Evolutionary conservation across 169 alveolate genomes (phyloP).

Genomic region (Plasmodium coatneyi): DNA sequence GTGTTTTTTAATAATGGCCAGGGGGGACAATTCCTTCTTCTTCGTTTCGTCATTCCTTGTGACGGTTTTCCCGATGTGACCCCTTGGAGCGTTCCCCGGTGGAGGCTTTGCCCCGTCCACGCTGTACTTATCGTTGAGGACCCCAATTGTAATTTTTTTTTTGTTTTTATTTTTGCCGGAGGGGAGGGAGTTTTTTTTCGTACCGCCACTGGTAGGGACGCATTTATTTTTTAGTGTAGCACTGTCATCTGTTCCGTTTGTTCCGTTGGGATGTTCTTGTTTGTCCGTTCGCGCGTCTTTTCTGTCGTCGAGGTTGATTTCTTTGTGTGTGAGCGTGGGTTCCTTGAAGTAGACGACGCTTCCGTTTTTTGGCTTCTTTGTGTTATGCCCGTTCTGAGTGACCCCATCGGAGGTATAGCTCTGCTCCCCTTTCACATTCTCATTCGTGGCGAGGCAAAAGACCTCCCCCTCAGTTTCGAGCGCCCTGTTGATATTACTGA

Average conservation of each 20-base stretch:
- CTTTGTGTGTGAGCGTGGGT: neutral
- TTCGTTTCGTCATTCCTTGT: conserved; percentile 1
- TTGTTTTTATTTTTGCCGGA: neutral
- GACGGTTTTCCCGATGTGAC: neutral
- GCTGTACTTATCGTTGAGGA: neutral
- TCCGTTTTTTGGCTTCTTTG: neutral
- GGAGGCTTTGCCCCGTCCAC: neutral
- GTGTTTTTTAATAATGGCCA: conserved; percentile 41
- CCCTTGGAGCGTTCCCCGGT: neutral
- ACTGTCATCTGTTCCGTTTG: neutral
- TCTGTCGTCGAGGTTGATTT: neutral
- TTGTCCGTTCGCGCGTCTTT: neutral
- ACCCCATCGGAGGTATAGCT: neutral
- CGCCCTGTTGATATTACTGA: neutral
- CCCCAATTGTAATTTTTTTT: neutral
- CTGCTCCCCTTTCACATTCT: neutral
- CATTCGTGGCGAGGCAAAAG: neutral
- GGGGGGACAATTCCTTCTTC: conserved; percentile 20
- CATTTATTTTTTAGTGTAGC: neutral
- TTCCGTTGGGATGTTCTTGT: neutral
- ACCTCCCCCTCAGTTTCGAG: conserved; percentile 1
- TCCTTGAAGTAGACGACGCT: neutral
- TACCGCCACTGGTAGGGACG: neutral
- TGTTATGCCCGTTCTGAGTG: neutral
- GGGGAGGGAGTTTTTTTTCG: neutral